Percentiles rank a stretch among this genome's conserved stretches.
phyloP scores from a whole-genome alignment of 805 yeast genomes.

The Ogataea methanolica region DNA sequence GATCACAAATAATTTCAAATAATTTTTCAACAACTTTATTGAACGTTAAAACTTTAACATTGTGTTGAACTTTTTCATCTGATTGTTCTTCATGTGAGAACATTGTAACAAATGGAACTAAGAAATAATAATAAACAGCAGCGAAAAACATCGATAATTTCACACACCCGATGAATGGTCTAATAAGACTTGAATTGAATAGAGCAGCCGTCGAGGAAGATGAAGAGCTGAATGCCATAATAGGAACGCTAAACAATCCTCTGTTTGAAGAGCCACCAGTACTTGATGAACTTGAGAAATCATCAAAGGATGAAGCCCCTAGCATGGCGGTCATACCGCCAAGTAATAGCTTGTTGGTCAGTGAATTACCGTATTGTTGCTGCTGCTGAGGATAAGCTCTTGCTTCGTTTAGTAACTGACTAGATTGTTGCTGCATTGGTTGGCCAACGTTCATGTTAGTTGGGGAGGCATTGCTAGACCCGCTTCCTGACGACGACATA shows the following conservation, averaged over 20 bases:
- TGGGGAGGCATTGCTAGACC: slow-evolving; percentile 15
- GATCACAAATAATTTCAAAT: slow-evolving; percentile 8
- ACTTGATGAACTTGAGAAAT: slow-evolving; percentile 27
- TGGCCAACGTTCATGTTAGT: slow-evolving; percentile 3
- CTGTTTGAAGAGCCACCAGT: slow-evolving; percentile 9
- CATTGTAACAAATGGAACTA: slow-evolving; percentile 12
- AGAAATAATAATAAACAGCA: slow-evolving; percentile 17
- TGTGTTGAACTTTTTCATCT: slow-evolving; percentile 3
- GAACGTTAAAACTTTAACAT: slow-evolving; percentile 1
- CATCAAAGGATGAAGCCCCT: slow-evolving; percentile 57
- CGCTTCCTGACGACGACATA: slow-evolving; percentile 14
- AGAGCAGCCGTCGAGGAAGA: slow-evolving; percentile 13
- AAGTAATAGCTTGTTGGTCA: slow-evolving; percentile 46
- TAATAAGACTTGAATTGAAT: slow-evolving; percentile 14
- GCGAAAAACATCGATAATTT: slow-evolving; percentile 20
- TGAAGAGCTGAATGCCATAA: slow-evolving; percentile 21
- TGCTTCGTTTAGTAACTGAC: slow-evolving; percentile 6
- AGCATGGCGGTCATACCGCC: slow-evolving; percentile 64
- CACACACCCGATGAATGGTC: slow-evolving; percentile 25
- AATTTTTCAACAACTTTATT: slow-evolving; percentile 4
- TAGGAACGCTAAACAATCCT: slow-evolving; percentile 28
- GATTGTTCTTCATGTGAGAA: neutral
- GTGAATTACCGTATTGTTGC: slow-evolving; percentile 11
- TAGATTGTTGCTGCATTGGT: slow-evolving; percentile 1
- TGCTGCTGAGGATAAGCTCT: slow-evolving; percentile 13